Conservation (phyloP, 2,329 filamentous ascomycete genomes). For the Ceratocystiopsis minuta region DNA sequence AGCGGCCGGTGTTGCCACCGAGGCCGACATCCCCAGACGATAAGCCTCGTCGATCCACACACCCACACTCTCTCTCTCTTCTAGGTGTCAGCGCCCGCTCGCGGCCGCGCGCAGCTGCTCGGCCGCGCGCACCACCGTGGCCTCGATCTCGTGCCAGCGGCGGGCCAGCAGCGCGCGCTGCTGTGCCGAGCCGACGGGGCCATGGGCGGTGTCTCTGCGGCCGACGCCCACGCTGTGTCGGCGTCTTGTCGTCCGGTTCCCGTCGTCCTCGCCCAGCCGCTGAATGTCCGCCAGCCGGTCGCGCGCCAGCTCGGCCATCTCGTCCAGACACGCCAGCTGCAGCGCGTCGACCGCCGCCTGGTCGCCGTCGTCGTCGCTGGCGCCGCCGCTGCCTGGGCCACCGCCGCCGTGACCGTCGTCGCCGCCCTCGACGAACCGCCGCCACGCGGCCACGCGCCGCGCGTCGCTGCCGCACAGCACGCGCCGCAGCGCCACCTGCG, state of each 20-base stretch:
- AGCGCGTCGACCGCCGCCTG: conserved; percentile 2
- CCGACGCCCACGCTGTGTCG: too few species aligned
- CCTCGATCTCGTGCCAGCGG: conserved; percentile 10
- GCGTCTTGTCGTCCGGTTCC: neutral
- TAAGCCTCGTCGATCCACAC: neutral
- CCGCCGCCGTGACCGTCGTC: conserved; percentile 1
- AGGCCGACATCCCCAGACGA: too few species aligned
- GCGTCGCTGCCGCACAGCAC: conserved; percentile 4
- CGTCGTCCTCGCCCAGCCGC: conserved; percentile 1
- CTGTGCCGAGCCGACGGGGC: neutral
- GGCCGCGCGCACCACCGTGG: conserved; percentile 5
- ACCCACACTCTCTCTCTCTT: too few species aligned
- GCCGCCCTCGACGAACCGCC: conserved; percentile 5
- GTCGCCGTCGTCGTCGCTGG: neutral
- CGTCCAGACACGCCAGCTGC: conserved; percentile 5
- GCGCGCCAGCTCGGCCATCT: conserved; percentile 6
- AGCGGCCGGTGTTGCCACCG: too few species aligned
- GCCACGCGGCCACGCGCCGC: conserved; percentile 6
- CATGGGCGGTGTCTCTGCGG: too few species aligned
- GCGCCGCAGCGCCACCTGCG: conserved; percentile 11
- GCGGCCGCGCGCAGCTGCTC: neutral
- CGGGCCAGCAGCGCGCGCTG: conserved; percentile 7
- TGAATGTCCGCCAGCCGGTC: conserved; percentile 2
- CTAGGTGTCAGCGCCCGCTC: neutral
- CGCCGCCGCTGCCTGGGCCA: neutral